Conservation (phyloP, 1,284 basidiomycete genomes). For the Ustilago esculenta region DNA sequence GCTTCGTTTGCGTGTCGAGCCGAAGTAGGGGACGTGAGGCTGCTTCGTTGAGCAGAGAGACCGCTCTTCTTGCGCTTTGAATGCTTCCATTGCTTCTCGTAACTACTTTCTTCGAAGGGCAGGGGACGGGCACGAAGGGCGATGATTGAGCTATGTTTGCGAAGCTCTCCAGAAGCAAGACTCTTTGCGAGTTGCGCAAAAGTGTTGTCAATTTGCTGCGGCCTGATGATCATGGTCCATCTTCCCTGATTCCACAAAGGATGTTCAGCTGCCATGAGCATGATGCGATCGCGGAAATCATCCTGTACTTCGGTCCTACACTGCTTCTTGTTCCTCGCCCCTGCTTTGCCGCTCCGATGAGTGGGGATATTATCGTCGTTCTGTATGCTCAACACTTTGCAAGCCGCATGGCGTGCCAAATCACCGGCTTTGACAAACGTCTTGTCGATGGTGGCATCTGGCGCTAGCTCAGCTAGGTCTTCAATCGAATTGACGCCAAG, state of each 20-base stretch:
- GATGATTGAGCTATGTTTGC: constrained; percentile 8
- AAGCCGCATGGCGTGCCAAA: neutral
- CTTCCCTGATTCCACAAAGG: constrained; percentile 29
- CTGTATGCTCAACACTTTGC: constrained; percentile 14
- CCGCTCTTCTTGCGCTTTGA: constrained; percentile 19
- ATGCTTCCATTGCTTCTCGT: neutral
- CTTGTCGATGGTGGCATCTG: neutral
- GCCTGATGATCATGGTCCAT: constrained; percentile 26
- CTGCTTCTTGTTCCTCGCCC: constrained; percentile 27
- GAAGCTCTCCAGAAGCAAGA: constrained; percentile 17
- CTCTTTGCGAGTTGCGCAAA: constrained; percentile 16
- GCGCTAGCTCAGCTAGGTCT: constrained; percentile 16
- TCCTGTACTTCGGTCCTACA: constrained; percentile 24
- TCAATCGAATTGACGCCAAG: neutral
- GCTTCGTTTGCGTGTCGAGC: neutral
- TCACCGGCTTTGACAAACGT: constrained; percentile 13
- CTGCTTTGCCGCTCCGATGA: constrained; percentile 1
- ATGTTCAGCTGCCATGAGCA: constrained; percentile 14
- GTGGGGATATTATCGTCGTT: constrained; percentile 16
- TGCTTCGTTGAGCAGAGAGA: constrained; percentile 3
- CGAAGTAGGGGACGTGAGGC: constrained; percentile 2
- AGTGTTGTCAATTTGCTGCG: constrained; percentile 11
- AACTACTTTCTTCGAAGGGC: constrained; percentile 2
- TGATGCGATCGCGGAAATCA: constrained; percentile 25
- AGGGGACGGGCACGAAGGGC: constrained; percentile 26